Evolutionary conservation across 805 yeast genomes (phyloP), one percentile per base, ranked within the genome.

Genomic region (Wickerhamomyces bisporus): DNA sequence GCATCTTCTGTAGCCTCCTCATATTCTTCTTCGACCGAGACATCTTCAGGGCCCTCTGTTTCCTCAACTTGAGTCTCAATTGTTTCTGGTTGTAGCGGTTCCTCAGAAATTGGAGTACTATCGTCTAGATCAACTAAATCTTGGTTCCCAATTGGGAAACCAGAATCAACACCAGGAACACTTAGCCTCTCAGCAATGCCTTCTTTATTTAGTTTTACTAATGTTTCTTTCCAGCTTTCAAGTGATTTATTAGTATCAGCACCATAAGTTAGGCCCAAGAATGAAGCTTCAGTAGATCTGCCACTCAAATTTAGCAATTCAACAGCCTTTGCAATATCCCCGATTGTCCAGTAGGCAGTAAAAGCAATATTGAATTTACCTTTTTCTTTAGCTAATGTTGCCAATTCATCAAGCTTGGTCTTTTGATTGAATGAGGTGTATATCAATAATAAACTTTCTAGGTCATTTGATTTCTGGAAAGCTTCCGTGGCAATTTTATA

Each of bases 351-450:
- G 60, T 79, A 79, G 11, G 96, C 83, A 57, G 86, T 87, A 69
- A 88, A 93, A 19, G 98, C 95, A 41, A 89, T 68, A 60, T 93
- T 93, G 62, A 79, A 86, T 58, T 82, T 82, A 34, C 97, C 97
- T 32, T 67, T 71, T n/a, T 59, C 65, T 49, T 73, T 78, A 34
- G 96, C 89, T 33, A 65, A 62, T 39, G 69, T 67, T 6, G 93
- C 95, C 27, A 91, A 70, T 39, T 68, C 65, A 16, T 65, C 58
- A 45, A 93, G 73, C 28, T 77, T 82, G 9, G 61, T 64, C 49
- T 67, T 68, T 60, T 86, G 72, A 57, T 86, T 89, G 34, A 89
- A 73, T 7, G 96, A 83, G 9, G 96, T 79, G 62, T 88, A 78
- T 45, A 93, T 62, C 48, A 91, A 73, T 48, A 93, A 73, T 52